A percentile compares a stretch with the other conserved stretches of the same genome.
Conservation (phyloP, 2,329 filamentous ascomycete genomes). For the Chaetoscypha palmicola region DNA sequence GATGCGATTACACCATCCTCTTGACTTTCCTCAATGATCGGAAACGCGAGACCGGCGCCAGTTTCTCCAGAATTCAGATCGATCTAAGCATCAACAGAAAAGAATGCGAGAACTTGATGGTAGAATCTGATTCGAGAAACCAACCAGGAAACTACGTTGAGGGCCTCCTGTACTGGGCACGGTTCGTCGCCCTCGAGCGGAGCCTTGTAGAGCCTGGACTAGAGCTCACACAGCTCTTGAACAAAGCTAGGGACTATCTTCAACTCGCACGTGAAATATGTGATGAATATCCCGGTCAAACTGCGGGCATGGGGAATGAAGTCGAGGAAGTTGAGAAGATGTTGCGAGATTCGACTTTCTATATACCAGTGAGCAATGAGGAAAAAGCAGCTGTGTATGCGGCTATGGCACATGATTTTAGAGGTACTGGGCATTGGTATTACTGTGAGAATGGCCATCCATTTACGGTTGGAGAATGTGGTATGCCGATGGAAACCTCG, state of each 20-base stretch:
- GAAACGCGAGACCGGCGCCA: conserved; percentile 10
- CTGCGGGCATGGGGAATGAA: conserved; percentile 30
- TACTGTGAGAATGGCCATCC: conserved; percentile 49
- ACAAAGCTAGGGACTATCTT: conserved; percentile 15
- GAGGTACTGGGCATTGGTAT: conserved; percentile 56
- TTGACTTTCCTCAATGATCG: conserved; percentile 17
- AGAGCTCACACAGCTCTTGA: conserved; percentile 19
- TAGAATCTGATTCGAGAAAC: conserved; percentile 17
- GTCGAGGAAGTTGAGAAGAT: conserved; percentile 40
- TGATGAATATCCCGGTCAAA: conserved; percentile 19
- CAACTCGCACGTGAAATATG: conserved; percentile 18
- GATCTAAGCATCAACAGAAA: conserved; percentile 21
- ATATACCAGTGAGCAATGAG: conserved; percentile 40
- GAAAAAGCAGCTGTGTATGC: conserved; percentile 44
- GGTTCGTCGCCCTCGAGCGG: conserved; percentile 21
- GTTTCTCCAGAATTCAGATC: conserved; percentile 11
- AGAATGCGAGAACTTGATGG: conserved; percentile 22
- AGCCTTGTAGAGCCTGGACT: conserved; percentile 14
- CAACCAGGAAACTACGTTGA: conserved; percentile 18
- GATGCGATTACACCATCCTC: conserved; percentile 24
- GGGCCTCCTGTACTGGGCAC: conserved; percentile 22
- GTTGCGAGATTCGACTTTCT: conserved; percentile 41
- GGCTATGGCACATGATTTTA: conserved; percentile 46
- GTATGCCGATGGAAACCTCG: conserved; percentile 55
- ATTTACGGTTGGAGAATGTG: conserved; percentile 60